These are phyloP conservation scores for Nothophaeocryptopus gaeumannii DNA, from an alignment of 2,329 filamentous ascomycete genomes.

Conservation along the genomic window DNA sequence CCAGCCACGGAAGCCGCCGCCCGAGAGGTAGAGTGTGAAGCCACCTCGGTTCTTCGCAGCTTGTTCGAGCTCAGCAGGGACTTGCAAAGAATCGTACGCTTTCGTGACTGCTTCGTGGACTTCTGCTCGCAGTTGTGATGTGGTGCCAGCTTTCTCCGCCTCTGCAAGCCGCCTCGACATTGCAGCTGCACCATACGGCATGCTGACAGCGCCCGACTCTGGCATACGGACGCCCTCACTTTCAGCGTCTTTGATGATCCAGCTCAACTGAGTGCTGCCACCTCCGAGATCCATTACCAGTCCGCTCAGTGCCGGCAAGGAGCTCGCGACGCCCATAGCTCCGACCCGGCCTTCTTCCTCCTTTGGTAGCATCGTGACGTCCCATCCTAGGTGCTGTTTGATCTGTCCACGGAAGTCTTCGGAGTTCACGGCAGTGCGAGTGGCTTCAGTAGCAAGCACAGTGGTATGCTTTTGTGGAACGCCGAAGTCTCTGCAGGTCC, in stretches of 20 bases:
- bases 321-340: slow-evolving; percentile 77
- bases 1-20: slow-evolving; percentile 87
- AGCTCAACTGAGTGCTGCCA: slow-evolving; percentile 66
- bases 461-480: slow-evolving; percentile 66
- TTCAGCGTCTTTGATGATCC: slow-evolving; percentile 53
- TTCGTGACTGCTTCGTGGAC: slow-evolving; percentile 53
- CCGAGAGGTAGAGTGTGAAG: slow-evolving; percentile 77
- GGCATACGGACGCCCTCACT: slow-evolving; percentile 53
- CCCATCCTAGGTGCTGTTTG: slow-evolving; percentile 60
- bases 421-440: slow-evolving; percentile 74
- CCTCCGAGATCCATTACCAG: slow-evolving; percentile 86
- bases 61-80: slow-evolving; percentile 54
- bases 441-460: slow-evolving; percentile 85
- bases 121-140: slow-evolving; percentile 44
- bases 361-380: slow-evolving; percentile 70
- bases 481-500: slow-evolving; percentile 65
- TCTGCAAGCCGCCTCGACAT: slow-evolving; percentile 55
- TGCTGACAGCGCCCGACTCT: slow-evolving; percentile 58
- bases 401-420: slow-evolving; percentile 66
- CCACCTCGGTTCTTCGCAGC: slow-evolving; percentile 46
- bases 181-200: slow-evolving; percentile 69
- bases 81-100: slow-evolving; percentile 43
- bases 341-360: slow-evolving; percentile 80
- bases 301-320: slow-evolving; percentile 66
- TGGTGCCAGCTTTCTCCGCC: slow-evolving; percentile 39